phyloP scores from a whole-genome alignment of 108 stramenopile genomes.

The Nitzschia inconspicua region DNA sequence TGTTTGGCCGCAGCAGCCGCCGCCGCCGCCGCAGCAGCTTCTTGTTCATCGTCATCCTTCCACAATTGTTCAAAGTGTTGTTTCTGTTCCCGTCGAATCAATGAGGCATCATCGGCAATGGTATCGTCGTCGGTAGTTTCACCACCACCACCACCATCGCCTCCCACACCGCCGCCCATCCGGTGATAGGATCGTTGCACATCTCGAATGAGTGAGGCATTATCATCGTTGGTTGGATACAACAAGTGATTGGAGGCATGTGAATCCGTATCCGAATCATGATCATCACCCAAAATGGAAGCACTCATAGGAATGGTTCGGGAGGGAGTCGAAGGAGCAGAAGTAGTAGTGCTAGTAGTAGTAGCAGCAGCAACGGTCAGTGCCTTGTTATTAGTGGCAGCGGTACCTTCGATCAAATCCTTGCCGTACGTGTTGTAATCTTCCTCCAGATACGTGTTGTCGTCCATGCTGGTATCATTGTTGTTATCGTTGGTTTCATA shows the following conservation, averaged over 20 bases:
- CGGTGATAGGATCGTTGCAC: too few species aligned
- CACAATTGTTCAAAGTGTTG: background rate
- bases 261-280: constrained; percentile 5
- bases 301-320: too few species aligned
- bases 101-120: too few species aligned
- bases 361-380: background rate
- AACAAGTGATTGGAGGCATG: background rate
- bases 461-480: background rate
- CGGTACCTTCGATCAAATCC: background rate
- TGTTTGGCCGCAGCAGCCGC: background rate
- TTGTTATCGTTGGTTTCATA: background rate
- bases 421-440: background rate
- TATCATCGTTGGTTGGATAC: background rate
- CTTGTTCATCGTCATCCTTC: background rate
- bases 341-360: background rate
- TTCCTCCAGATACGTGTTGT: background rate
- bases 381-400: background rate
- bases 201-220: too few species aligned
- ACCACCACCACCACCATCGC: too few species aligned
- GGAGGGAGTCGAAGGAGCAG: background rate
- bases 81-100: background rate
- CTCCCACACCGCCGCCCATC: too few species aligned
- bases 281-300: constrained; percentile 7
- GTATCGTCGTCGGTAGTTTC: too few species aligned
- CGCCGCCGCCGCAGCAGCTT: background rate